Conservation (phyloP, 148 eudicot species). For the Beta vulgaris region DNA sequence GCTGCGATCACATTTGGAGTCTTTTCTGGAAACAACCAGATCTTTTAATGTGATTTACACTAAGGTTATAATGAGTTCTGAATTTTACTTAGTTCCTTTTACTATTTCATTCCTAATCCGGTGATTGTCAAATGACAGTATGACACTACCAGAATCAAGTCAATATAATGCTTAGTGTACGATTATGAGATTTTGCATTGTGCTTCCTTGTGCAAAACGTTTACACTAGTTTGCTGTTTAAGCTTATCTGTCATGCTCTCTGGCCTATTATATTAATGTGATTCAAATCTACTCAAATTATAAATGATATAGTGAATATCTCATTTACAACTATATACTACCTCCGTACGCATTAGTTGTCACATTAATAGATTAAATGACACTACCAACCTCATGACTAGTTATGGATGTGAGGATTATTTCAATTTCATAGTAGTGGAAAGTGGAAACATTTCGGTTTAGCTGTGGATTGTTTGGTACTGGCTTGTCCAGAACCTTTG, state of each 20-base stretch:
- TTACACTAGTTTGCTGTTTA: not conserved
- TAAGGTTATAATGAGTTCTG: conserved; percentile 50
- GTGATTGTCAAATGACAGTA: not conserved
- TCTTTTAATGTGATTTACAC: conserved; percentile 85
- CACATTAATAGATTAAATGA: not conserved
- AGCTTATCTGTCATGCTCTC: not conserved
- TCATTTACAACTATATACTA: not conserved
- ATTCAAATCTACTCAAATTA: not conserved
- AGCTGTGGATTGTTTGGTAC: not conserved
- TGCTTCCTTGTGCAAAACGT: not conserved
- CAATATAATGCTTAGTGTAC: not conserved
- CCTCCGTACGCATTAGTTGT: not conserved
- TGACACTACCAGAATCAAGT: not conserved
- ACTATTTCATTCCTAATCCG: not conserved
- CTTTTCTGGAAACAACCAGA: conserved; percentile 92
- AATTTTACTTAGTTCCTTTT: conserved; percentile 8
- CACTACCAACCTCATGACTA: not conserved
- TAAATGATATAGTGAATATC: not conserved
- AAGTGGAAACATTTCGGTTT: not conserved
- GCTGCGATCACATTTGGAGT: conserved; percentile 78
- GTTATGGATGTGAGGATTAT: not conserved
- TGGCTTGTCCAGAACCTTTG: not conserved
- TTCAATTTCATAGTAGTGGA: not conserved
- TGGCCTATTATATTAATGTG: not conserved
- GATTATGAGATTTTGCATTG: conserved; percentile 1